Evolutionary conservation across 2,329 filamentous ascomycete genomes (phyloP), one percentile per base, ranked within the genome.

Genomic region (Cladobotryum protrusum): DNA sequence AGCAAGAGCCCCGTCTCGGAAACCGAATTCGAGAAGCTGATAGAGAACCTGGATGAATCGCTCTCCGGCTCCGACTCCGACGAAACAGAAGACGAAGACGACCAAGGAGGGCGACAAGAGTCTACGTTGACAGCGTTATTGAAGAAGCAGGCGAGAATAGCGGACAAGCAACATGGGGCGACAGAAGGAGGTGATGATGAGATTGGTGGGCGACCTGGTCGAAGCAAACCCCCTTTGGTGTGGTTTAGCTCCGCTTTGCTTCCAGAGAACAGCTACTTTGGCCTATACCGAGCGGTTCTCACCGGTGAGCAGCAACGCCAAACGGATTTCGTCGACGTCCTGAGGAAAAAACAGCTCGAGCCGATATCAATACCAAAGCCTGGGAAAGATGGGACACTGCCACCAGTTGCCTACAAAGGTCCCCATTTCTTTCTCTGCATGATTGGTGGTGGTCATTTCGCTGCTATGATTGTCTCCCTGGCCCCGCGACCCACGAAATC

Each of bases 401-500:
- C 78, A 2, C 71, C 75, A 2, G 69, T 78, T 9, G 73, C 74
- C 3, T 81, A 85, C 62, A 81, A 83, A 19, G 84, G 85, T 7
- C 89, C 90, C 2, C 91, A 97, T 64, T 83, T 96, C 45, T 97
- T 99, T 64, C 79, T 99, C 43, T 97, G 91, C 69, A 99, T 99
- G 93, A 95, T 99, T 45, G 93, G 93, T 19, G 93, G 93, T 52
- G 93, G 93, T 0, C 93, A 99, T 66, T 99, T 99, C 63, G 93
- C 93, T 1, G 93, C 88, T 45, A 97, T 97, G 91, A 77, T 97
- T 11, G 87, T 99, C 11, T 90, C 90, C 0, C 77, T 97, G 4
- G 83, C 89, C 1, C 91, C 93, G 0, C 87, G 90, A 54, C 74
- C 86, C 47, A 80, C 82, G 35, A 92, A 88, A 63, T 81, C 82